Base-by-base conservation (phyloP, 2,329 filamentous ascomycete species). In the Cyanodermella asteris region DNA sequence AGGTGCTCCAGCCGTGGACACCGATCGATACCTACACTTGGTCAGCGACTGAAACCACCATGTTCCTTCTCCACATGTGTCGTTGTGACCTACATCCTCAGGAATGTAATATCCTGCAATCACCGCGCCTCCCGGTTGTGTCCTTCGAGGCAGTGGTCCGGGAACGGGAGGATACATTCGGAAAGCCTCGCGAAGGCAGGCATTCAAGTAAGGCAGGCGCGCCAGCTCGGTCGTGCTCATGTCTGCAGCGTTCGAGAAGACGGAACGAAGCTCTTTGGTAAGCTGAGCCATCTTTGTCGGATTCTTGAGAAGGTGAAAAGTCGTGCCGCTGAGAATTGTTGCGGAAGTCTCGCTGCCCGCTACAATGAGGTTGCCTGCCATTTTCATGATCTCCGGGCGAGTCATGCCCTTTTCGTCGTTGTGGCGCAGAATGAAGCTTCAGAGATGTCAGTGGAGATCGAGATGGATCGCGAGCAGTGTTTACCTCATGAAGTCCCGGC, bases 321-420 rank as follows among this genome's bases (percentile, higher is more conserved):
- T 49, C 6, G 46, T 24, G 4, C 49, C 53, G 6, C 41, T 43
- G 1, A 56, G 35, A 6, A 49, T 25, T 1, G 46, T 53, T 0
- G 53, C 53, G 1, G 51, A 50, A 1, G 55, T 56, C 27, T 59
- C 53, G 12, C 46, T 49, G 2, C 53, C 54, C 2, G 51, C 55
- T 5, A 50, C 26, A 34, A 56, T 52, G 18, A 56, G 40, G 0
- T 50, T 15, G 3, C 34, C 31, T 0, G 43, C 36, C 25, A 50
- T 52, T 0, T 42, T 29, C 12, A 51, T 39, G 38, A 57, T 50
- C 23, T 58, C 48, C 1, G 22, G 28, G 13, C 35, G 25, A 4
- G 37, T 38, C 33, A 45, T 33, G 1, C 31, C 32, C 22, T 33
- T 33, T 4, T 38, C 35, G 27, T 42, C 42, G 18, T 45, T 42